Base-by-base conservation (phyloP, 148 eudicot species). In the Salicornia ramosissima region DNA sequence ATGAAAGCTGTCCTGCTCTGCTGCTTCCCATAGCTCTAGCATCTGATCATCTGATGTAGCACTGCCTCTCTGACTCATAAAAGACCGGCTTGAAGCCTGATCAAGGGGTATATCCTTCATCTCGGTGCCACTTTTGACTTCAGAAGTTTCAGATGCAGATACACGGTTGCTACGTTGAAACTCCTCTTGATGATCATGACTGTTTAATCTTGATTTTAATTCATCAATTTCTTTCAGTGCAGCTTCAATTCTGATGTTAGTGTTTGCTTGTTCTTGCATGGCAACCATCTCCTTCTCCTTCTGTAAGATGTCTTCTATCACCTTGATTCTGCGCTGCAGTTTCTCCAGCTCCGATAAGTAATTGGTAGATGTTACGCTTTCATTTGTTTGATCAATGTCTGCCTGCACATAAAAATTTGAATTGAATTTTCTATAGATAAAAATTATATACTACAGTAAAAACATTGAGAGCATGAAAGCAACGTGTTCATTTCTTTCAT, bases 71-170 rank as follows among this genome's bases (percentile, higher is more conserved):
- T 79, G 80, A 58, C 83, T 85, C 22, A 36, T 54, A 49, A 76
- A 53, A 55, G 89, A 81, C 42, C 74, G 70, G 36, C 85, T 79
- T 12, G 98, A 88, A 60, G 75, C 83, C 46, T 87, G 82, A 81
- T 94, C 99, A 0, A 94, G 85, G 51, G 92, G 99, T 75, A 94
- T 90, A 71, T 94, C 99, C 78, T 91, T 94, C 86, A 89, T 87
- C 54, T 74, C 77, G 39, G 74, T 76, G 29, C 87, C 82, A 31
- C 65, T 82, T 63, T 69, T 80, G 39, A 64, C 76, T 68, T 82
- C 89, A 25, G 81, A 71, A 46, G 78, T 16, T 75, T 80, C 82
- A 18, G 84, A 78, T 55, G 73, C 78, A 46, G 79, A 61, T 50
- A 79, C 66, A 63, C 47, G 80, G 47, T 74, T 69, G 76, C 65